These are phyloP conservation scores for Tetracladium marchalianum DNA, from an alignment of 495 filamentous ascomycete genomes.

Conservation along the genomic window DNA sequence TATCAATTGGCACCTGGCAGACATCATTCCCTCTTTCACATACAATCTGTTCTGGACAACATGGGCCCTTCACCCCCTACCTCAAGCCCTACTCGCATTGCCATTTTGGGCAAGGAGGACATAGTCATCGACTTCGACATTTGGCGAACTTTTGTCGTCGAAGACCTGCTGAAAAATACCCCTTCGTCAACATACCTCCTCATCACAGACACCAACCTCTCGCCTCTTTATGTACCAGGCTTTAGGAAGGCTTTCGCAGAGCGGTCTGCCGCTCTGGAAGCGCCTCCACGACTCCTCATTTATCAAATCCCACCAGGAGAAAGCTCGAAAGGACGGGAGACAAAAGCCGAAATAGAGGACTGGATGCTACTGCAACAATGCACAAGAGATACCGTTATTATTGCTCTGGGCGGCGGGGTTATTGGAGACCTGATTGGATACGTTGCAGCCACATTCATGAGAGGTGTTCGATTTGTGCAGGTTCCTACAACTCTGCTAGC, in stretches of 20 bases:
- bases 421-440: constrained; percentile 98
- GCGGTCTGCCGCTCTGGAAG: constrained; percentile 33
- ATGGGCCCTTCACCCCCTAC: constrained; percentile 14
- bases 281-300: constrained; percentile 63
- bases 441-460: constrained; percentile 96
- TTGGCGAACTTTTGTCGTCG: constrained; percentile 70
- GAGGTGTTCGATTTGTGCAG: constrained; percentile 91
- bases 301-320: constrained; percentile 88
- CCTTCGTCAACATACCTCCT: constrained; percentile 88
- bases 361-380: constrained; percentile 92
- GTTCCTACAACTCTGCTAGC: constrained; percentile 89
- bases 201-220: constrained; percentile 91
- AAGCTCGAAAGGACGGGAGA: constrained; percentile 82
- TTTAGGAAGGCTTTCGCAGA: constrained; percentile 66
- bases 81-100: constrained; percentile 32
- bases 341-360: constrained; percentile 92
- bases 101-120: constrained; percentile 53
- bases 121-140: constrained; percentile 90
- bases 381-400: constrained; percentile 87
- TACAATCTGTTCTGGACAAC: not conserved
- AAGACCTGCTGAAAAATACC: constrained; percentile 70
- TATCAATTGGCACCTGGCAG: too few species aligned
- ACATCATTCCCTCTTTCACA: too few species aligned
- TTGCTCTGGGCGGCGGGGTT: constrained; percentile 93
- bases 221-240: constrained; percentile 61